Conservation (phyloP, 768 basidiomycete species). For the Collybia nuda region DNA sequence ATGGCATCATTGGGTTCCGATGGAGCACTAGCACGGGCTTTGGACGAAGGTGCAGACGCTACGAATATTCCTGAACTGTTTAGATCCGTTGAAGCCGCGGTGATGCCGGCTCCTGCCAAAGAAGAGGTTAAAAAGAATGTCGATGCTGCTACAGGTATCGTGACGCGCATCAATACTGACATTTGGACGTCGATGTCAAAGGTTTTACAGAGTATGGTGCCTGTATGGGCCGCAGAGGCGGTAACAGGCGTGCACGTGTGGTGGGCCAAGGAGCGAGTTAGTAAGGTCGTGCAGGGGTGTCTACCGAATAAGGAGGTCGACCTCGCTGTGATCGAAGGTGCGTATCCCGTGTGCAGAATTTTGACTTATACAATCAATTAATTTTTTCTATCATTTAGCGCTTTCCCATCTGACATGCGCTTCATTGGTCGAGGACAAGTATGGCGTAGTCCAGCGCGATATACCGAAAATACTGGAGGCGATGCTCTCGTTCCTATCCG, state of each 20-base stretch:
- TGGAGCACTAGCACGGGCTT: conserved; percentile 50
- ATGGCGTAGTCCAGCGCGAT: conserved; percentile 83
- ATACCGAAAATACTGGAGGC: conserved; percentile 82
- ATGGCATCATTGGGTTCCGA: conserved; percentile 61
- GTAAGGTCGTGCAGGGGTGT: conserved; percentile 50
- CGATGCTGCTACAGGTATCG: conserved; percentile 6
- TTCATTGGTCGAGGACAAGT: conserved; percentile 78
- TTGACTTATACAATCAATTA: background rate
- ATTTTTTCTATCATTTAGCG: conserved; percentile 37
- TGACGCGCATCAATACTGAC: conserved; percentile 2
- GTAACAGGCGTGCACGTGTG: conserved; percentile 29
- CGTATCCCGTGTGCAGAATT: conserved; percentile 11
- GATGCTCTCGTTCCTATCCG: conserved; percentile 62
- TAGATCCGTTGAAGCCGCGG: background rate
- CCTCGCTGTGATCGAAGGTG: conserved; percentile 62
- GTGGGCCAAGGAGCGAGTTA: conserved; percentile 59
- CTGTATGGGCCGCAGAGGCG: background rate
- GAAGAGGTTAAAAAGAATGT: conserved; percentile 21
- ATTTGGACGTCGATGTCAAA: background rate
- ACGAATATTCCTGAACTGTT: conserved; percentile 10
- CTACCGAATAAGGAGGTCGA: conserved; percentile 66
- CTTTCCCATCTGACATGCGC: conserved; percentile 67
- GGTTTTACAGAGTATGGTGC: background rate
- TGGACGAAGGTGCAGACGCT: conserved; percentile 44
- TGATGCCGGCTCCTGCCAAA: conserved; percentile 13